A percentile compares a stretch with the other conserved stretches of the same genome.
phyloP scores from a whole-genome alignment of 2,329 filamentous ascomycete species.

The Chlorencoelia australis region DNA sequence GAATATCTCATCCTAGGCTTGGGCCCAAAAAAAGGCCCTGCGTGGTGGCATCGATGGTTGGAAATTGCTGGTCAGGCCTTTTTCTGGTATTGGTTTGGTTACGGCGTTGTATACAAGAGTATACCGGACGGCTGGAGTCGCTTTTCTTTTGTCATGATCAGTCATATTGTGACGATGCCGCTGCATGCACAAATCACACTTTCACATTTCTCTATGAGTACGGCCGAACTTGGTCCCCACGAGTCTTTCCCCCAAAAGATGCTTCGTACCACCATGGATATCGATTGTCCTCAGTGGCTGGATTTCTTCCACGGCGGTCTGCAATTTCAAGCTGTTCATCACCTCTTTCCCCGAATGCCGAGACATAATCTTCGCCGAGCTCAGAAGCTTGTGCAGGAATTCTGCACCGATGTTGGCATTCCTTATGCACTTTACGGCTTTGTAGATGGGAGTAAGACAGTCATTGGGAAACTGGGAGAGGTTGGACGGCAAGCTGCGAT shows the following conservation, averaged over 20 bases:
- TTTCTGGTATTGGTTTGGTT: conserved; percentile 85
- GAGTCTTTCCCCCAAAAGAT: conserved; percentile 88
- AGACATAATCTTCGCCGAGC: conserved; percentile 70
- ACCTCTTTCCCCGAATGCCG: conserved; percentile 74
- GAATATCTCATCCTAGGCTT: conserved; percentile 61
- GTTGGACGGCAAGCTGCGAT: conserved; percentile 72
- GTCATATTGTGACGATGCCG: conserved; percentile 70
- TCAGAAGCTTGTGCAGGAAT: conserved; percentile 68
- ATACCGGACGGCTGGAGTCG: conserved; percentile 62
- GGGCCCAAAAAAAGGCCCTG: conserved; percentile 63
- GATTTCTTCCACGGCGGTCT: conserved; percentile 84
- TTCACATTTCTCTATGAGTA: conserved; percentile 91
- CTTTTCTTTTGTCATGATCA: conserved; percentile 66
- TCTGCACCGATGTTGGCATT: conserved; percentile 72
- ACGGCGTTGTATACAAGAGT: conserved; percentile 62
- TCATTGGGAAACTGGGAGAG: conserved; percentile 66
- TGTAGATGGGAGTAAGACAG: conserved; percentile 70
- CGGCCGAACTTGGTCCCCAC: conserved; percentile 68
- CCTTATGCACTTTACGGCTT: conserved; percentile 84
- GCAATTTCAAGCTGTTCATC: conserved; percentile 84
- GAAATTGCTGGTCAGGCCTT: conserved; percentile 66
- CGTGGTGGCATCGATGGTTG: conserved; percentile 76
- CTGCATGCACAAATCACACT: conserved; percentile 85
- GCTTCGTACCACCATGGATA: conserved; percentile 88
- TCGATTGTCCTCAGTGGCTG: conserved; percentile 79